Conservation (phyloP, 768 basidiomycete genomes). For the Tricholoma sp. region DNA sequence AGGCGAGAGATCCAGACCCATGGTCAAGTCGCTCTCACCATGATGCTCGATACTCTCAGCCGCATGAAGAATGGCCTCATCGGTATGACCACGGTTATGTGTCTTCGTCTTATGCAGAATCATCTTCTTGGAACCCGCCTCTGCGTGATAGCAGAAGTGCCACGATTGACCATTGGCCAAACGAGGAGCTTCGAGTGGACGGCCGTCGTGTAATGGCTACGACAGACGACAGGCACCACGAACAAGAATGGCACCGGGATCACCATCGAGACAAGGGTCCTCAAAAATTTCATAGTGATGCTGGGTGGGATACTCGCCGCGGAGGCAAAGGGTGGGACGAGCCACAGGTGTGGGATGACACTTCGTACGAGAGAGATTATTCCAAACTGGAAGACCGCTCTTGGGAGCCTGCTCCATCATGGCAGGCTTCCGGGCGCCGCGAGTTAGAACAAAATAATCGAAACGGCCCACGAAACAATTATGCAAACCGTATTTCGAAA, state of each 20-base stretch:
- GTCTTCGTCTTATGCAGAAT: constrained; percentile 42
- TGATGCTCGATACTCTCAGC: constrained; percentile 37
- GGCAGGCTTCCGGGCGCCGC: constrained; percentile 45
- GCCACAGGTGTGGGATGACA: constrained; percentile 19
- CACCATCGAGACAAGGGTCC: constrained; percentile 34
- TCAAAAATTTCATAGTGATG: constrained; percentile 37
- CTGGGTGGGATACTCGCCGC: constrained; percentile 52
- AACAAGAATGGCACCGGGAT: constrained; percentile 34
- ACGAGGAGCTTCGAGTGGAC: constrained; percentile 36
- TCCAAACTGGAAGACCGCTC: constrained; percentile 43
- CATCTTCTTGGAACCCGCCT: constrained; percentile 34
- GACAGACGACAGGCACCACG: constrained; percentile 12
- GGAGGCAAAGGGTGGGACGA: constrained; percentile 40
- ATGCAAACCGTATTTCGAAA: constrained; percentile 20
- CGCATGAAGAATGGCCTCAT: constrained; percentile 44
- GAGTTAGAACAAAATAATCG: constrained; percentile 37
- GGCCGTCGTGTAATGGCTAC: constrained; percentile 12
- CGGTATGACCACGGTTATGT: constrained; percentile 42
- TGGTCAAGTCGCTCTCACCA: constrained; percentile 32
- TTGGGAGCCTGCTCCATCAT: constrained; percentile 71
- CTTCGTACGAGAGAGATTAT: constrained; percentile 23
- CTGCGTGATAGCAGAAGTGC: constrained; percentile 34
- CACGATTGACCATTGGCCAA: constrained; percentile 37
- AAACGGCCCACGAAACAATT: constrained; percentile 29
- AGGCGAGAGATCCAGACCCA: constrained; percentile 40